Conservation (phyloP, 208 protist genomes). For the Wallacemonas collosoma region DNA sequence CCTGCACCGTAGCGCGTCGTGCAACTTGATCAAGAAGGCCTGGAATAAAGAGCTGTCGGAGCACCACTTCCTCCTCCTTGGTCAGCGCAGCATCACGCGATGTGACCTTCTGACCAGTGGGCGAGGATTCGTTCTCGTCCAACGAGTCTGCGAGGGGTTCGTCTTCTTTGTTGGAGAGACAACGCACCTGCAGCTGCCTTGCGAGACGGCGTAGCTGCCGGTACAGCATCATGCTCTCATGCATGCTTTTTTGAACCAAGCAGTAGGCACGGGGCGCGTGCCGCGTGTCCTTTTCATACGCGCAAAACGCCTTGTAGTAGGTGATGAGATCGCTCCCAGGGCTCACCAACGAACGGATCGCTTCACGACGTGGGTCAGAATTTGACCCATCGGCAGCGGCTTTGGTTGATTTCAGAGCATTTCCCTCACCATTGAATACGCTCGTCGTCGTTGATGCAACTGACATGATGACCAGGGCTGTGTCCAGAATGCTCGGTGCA, state of each 20-base stretch:
- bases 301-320: constrained; percentile 71
- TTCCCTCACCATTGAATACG: constrained; percentile 87
- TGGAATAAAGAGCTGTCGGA: constrained; percentile 85
- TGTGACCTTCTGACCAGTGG: neutral
- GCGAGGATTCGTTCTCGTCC: constrained; percentile 55
- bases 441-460: constrained; percentile 76
- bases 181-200: constrained; percentile 14
- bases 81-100: neutral
- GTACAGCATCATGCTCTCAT: constrained; percentile 68
- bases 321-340: constrained; percentile 89
- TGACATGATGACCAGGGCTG: constrained; percentile 63
- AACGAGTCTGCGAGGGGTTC: constrained; percentile 67
- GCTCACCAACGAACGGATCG: constrained; percentile 63
- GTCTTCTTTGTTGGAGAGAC: neutral
- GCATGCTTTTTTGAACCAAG: constrained; percentile 87
- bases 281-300: constrained; percentile 45
- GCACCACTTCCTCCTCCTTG: constrained; percentile 62
- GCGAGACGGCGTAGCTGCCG: constrained; percentile 59
- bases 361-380: constrained; percentile 40
- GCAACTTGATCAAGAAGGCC: constrained; percentile 90
- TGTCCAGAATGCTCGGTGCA: constrained; percentile 31
- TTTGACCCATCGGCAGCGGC: constrained; percentile 29
- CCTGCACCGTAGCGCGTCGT: constrained; percentile 82
- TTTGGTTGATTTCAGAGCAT: constrained; percentile 68
- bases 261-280: constrained; percentile 62